Evolutionary conservation across 805 yeast genomes (phyloP).

Genomic region (Candida nitratophila): DNA sequence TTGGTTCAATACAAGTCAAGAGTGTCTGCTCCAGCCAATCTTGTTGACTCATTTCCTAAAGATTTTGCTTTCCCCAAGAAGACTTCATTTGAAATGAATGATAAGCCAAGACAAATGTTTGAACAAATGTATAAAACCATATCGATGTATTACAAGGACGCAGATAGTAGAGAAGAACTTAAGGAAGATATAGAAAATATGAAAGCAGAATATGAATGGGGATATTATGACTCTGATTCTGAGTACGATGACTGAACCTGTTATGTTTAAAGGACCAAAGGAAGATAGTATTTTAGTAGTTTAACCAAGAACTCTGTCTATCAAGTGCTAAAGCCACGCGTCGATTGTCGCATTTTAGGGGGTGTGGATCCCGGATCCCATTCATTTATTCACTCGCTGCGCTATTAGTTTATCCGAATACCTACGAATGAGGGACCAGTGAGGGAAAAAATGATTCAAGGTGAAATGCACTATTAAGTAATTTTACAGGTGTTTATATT

Average conservation of each 20-base stretch:
- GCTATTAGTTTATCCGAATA: too few relatives aligned
- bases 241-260: slow-evolving; percentile 30
- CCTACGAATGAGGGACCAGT: too few relatives aligned
- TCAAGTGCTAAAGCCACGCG: background rate
- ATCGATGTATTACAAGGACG: slow-evolving; percentile 19
- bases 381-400: too few relatives aligned
- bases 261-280: too few relatives aligned
- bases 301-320: too few relatives aligned
- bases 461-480: too few relatives aligned
- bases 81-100: slow-evolving; percentile 15
- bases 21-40: background rate
- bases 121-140: slow-evolving; percentile 19
- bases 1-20: slow-evolving; percentile 8
- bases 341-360: too few relatives aligned
- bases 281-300: too few relatives aligned
- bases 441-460: too few relatives aligned
- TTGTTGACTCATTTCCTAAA: slow-evolving; percentile 27
- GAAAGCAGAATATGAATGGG: slow-evolving; percentile 42
- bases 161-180: slow-evolving; percentile 50
- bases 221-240: slow-evolving; percentile 41
- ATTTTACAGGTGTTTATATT: too few relatives aligned
- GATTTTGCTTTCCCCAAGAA: slow-evolving; percentile 10
- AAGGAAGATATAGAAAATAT: slow-evolving; percentile 39
- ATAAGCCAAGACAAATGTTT: slow-evolving; percentile 16
- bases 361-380: too few relatives aligned